Conservation (phyloP, 1,284 basidiomycete genomes). For the Sporisorium sorghi region DNA sequence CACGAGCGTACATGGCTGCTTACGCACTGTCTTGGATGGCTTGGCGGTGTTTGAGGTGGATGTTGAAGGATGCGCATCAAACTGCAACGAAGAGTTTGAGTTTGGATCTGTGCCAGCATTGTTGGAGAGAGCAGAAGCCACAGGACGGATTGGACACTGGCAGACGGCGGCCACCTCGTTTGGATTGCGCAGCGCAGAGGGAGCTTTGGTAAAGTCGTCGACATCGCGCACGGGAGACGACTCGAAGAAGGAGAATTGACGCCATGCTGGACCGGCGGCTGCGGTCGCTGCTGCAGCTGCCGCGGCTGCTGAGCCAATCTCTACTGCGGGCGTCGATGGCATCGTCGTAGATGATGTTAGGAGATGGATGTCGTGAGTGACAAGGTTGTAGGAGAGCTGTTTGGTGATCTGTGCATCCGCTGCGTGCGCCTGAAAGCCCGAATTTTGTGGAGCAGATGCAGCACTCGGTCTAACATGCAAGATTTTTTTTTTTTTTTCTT, state of each 20-base stretch:
- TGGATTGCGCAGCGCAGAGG: constrained; percentile 39
- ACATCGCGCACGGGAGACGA: constrained; percentile 48
- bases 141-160: constrained; percentile 49
- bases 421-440: no score
- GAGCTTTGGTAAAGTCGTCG: constrained; percentile 52
- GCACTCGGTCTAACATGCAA: constrained; percentile 6
- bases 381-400: neutral
- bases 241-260: constrained; percentile 62
- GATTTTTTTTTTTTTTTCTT: no score
- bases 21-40: constrained; percentile 4
- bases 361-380: constrained; percentile 30
- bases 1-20: constrained; percentile 49
- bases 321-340: constrained; percentile 10
- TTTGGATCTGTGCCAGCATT: neutral
- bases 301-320: constrained; percentile 42
- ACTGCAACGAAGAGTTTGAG: constrained; percentile 7
- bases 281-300: constrained; percentile 40
- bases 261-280: constrained; percentile 59
- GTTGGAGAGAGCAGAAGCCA: constrained; percentile 13
- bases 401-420: constrained; percentile 38
- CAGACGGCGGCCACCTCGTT: constrained; percentile 57
- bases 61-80: constrained; percentile 12
- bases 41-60: constrained; percentile 9
- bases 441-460: constrained; percentile 12
- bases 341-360: neutral